Evolutionary conservation across 495 filamentous ascomycete genomes (phyloP).

Genomic region (Neohortaea acidophila): DNA sequence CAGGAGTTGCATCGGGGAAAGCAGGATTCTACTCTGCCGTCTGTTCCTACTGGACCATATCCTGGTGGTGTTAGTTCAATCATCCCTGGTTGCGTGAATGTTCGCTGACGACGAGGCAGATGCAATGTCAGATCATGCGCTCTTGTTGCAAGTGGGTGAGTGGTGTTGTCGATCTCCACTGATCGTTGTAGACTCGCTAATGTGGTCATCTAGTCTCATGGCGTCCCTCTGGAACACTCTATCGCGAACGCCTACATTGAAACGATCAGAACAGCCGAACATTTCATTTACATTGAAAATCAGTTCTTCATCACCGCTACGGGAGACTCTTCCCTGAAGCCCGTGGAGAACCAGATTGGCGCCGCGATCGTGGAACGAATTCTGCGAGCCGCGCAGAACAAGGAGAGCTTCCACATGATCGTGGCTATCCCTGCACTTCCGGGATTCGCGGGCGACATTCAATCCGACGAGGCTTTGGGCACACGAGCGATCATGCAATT

Average conservation of each 20-base stretch:
- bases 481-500: conserved; percentile 95
- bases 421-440: conserved; percentile 80
- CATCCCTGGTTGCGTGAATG: too few relatives aligned
- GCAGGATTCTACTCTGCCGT: too few relatives aligned
- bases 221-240: conserved; percentile 45
- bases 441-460: conserved; percentile 78
- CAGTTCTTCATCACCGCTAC: conserved; percentile 97
- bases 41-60: too few relatives aligned
- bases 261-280: conserved; percentile 61
- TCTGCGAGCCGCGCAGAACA: conserved; percentile 52
- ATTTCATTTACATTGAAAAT: conserved; percentile 92
- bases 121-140: conserved; percentile 52
- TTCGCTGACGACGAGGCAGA: too few relatives aligned
- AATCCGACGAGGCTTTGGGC: conserved; percentile 60
- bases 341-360: conserved; percentile 77
- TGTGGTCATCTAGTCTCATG: conserved; percentile 10
- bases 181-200: too few relatives aligned
- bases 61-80: too few relatives aligned
- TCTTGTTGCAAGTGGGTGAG: conserved; percentile 58
- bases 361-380: conserved; percentile 80
- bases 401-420: conserved; percentile 68
- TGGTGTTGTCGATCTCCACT: too few relatives aligned
- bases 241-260: conserved; percentile 80
- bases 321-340: conserved; percentile 52
- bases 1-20: not conserved